Percentiles rank a stretch among this genome's conserved stretches.
Evolutionary conservation across 805 yeast species (phyloP).

Genomic region (Torulaspora quercuum): DNA sequence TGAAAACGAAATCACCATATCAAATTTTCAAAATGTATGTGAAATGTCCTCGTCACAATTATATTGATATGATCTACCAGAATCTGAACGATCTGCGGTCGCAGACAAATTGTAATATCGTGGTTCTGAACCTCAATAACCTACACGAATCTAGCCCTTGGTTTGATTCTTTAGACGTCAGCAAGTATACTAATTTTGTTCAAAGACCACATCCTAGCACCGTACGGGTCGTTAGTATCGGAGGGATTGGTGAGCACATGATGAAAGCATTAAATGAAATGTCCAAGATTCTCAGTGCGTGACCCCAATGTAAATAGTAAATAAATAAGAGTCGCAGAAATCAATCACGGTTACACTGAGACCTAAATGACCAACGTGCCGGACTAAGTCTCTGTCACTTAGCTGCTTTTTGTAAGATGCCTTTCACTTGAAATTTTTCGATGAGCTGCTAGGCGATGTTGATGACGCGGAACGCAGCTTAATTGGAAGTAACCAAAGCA

Average conservation of each 20-base stretch:
- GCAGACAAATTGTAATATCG: slow-evolving; percentile 36
- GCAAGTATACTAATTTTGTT: slow-evolving; percentile 22
- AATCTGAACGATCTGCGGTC: slow-evolving; percentile 32
- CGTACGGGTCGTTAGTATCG: slow-evolving; percentile 32
- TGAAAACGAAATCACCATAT: slow-evolving; percentile 30
- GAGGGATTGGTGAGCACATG: slow-evolving; percentile 36
- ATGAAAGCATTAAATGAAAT: slow-evolving; percentile 28
- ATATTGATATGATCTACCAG: slow-evolving; percentile 29
- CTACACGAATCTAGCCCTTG: slow-evolving; percentile 35
- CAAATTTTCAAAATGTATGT: slow-evolving; percentile 35
- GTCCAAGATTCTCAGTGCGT: slow-evolving; percentile 7
- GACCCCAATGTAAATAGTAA: too few species aligned
- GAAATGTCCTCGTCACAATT: slow-evolving; percentile 33
- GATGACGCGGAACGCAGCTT: too few species aligned
- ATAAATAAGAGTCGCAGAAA: too few species aligned
- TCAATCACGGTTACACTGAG: too few species aligned
- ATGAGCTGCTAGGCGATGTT: too few species aligned
- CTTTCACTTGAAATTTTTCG: too few species aligned
- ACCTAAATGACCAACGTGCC: too few species aligned
- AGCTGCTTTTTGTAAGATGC: too few species aligned
- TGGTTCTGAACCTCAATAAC: slow-evolving; percentile 33
- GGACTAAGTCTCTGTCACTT: too few species aligned
- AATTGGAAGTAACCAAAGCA: too few species aligned
- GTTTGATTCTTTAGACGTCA: slow-evolving; percentile 28
- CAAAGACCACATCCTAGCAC: slow-evolving; percentile 35